A percentile compares a stretch with the other conserved stretches of the same genome.
phyloP scores from a whole-genome alignment of 176 grass and related monocot genomes.

The Rhynchospora tenuis region DNA sequence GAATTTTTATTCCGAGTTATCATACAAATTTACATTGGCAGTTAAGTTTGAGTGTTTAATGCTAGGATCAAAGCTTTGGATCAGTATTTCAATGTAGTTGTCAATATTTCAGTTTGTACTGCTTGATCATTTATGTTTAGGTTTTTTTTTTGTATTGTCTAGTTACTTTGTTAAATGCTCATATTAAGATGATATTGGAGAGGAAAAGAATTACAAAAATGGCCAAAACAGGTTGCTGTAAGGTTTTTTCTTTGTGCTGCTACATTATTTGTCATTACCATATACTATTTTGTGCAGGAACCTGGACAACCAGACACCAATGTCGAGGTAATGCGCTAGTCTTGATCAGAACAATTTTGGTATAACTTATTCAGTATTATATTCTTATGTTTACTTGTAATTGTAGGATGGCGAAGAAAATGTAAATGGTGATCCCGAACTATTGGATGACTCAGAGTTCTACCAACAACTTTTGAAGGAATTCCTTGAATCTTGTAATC shows the following conservation, averaged over 20 bases:
- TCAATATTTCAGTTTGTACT: background rate
- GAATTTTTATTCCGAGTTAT: background rate
- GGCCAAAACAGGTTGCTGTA: background rate
- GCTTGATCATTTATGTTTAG: background rate
- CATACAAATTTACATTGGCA: background rate
- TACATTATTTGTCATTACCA: background rate
- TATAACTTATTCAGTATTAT: background rate
- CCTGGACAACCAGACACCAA: conserved; percentile 7
- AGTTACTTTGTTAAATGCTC: background rate
- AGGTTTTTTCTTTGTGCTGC: background rate
- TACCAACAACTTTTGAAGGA: conserved; percentile 96
- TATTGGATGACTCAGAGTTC: conserved; percentile 85
- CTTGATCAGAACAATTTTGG: background rate
- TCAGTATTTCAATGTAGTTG: background rate
- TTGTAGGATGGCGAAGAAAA: conserved; percentile 40
- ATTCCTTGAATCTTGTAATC: conserved; percentile 77
- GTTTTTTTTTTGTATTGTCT: background rate
- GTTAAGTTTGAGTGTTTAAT: background rate
- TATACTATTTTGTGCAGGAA: conserved; percentile 43
- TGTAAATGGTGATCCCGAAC: conserved; percentile 63
- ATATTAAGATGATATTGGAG: background rate
- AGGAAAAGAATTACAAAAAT: background rate
- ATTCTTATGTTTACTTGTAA: background rate
- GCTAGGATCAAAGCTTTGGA: background rate
- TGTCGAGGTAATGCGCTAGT: conserved; percentile 52